Evolutionary conservation across 805 yeast species (phyloP).

Genomic region (Naumovozyma baii): DNA sequence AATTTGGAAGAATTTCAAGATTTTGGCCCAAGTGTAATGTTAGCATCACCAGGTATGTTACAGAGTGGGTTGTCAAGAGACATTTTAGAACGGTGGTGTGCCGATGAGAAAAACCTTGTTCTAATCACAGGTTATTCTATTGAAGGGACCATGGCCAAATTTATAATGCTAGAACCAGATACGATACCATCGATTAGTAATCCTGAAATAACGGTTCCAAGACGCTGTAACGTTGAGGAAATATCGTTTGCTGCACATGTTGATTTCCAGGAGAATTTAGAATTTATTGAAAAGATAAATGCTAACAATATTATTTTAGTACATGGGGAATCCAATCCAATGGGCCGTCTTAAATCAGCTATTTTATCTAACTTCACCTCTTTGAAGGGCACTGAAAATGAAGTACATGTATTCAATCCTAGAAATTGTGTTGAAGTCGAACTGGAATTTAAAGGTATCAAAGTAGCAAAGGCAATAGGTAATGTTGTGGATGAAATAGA

Average conservation of each 20-base stretch:
- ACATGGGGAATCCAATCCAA: conserved; percentile 96
- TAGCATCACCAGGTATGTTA: conserved; percentile 97
- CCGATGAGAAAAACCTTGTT: conserved; percentile 83
- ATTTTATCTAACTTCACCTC: conserved; percentile 75
- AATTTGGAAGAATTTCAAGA: conserved; percentile 82
- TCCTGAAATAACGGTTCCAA: conserved; percentile 75
- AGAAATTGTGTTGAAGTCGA: conserved; percentile 75
- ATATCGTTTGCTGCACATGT: conserved; percentile 99
- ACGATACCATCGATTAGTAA: conserved; percentile 79
- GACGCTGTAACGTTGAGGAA: conserved; percentile 82
- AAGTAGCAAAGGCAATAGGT: conserved; percentile 71
- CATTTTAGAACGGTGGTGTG: conserved; percentile 91
- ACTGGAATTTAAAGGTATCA: conserved; percentile 71
- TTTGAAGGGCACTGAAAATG: conserved; percentile 76
- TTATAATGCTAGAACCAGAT: conserved; percentile 74
- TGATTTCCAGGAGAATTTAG: conserved; percentile 86
- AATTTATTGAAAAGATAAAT: conserved; percentile 78
- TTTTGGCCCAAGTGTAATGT: conserved; percentile 88
- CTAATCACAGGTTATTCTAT: conserved; percentile 94
- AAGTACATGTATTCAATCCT: conserved; percentile 86
- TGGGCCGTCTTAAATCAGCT: conserved; percentile 95
- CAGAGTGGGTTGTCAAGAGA: conserved; percentile 93
- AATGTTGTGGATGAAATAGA: conserved; percentile 40
- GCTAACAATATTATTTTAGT: conserved; percentile 83
- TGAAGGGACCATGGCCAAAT: conserved; percentile 97